These are phyloP conservation scores for Gossypium schwendimanii DNA, from an alignment of 441 rosid genomes.

Conservation along the genomic window DNA sequence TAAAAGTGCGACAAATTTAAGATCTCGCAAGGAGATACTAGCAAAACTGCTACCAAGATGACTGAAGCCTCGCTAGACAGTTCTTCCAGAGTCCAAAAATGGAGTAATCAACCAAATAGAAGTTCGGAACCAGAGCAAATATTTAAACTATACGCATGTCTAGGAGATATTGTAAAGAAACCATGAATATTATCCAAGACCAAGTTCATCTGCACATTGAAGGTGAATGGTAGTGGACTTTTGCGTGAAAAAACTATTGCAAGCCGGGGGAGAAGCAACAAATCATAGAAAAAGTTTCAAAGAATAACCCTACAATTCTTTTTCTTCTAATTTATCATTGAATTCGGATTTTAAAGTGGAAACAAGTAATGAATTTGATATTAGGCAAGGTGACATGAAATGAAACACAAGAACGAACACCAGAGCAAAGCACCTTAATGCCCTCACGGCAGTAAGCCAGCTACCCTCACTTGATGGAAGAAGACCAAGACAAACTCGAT, in stretches of 20 bases:
- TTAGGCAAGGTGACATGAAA: not conserved
- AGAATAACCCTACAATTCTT: not conserved
- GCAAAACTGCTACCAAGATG: not conserved
- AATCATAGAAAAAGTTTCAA: not conserved
- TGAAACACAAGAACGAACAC: not conserved
- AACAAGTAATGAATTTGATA: not conserved
- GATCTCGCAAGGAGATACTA: not conserved
- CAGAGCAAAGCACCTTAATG: conserved; percentile 50
- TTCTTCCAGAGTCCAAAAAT: not conserved
- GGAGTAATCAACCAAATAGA: not conserved
- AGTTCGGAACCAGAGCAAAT: not conserved
- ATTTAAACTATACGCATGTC: not conserved
- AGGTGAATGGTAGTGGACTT: not conserved
- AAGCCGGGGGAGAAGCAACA: not conserved
- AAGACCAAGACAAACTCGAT: conserved; percentile 89
- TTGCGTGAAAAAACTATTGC: not conserved
- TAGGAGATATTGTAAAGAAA: not conserved
- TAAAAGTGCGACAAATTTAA: not conserved
- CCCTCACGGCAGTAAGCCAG: conserved; percentile 81
- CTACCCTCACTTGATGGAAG: conserved; percentile 83
- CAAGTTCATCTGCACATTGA: not conserved
- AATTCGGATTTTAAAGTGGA: not conserved
- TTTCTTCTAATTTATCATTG: not conserved
- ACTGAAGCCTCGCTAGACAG: not conserved
- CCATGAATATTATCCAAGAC: not conserved